These are phyloP conservation scores for Periglandula ipomoeae DNA, from an alignment of 2,329 filamentous ascomycete genomes.

Conservation along the genomic window DNA sequence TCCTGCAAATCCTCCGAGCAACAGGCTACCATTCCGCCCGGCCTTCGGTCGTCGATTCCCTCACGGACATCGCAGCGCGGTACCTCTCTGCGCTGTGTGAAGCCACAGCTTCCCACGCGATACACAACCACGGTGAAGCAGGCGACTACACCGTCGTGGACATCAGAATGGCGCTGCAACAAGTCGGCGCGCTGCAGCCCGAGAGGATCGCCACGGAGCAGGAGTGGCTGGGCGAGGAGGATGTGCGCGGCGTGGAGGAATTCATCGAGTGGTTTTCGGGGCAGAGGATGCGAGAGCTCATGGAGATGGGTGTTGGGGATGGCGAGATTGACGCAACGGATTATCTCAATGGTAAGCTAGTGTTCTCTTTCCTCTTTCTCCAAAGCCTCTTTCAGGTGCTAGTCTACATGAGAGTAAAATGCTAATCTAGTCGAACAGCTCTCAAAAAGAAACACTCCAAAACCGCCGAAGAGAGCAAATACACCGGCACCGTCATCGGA, in stretches of 20 bases:
- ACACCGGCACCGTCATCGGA: constrained; percentile 75
- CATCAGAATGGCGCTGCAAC: constrained; percentile 75
- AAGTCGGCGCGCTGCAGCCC: constrained; percentile 66
- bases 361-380: background rate
- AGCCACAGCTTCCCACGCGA: constrained; percentile 61
- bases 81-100: constrained; percentile 71
- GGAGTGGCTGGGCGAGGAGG: constrained; percentile 61
- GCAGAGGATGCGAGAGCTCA: constrained; percentile 67
- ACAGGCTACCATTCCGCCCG: constrained; percentile 80
- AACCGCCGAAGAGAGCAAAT: constrained; percentile 77
- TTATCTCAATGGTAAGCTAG: constrained; percentile 54
- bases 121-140: constrained; percentile 54
- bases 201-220: constrained; percentile 60
- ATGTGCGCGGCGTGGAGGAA: constrained; percentile 65
- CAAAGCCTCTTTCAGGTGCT: background rate
- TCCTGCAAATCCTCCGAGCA: constrained; percentile 86
- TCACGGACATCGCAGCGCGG: constrained; percentile 78
- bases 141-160: constrained; percentile 51
- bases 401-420: no score
- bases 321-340: constrained; percentile 56
- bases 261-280: constrained; percentile 76
- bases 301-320: constrained; percentile 68
- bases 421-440: constrained; percentile 34
- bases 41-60: constrained; percentile 72
- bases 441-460: constrained; percentile 92